Evolutionary conservation across 768 basidiomycete species (phyloP).

Genomic region (Trametes coccinea): DNA sequence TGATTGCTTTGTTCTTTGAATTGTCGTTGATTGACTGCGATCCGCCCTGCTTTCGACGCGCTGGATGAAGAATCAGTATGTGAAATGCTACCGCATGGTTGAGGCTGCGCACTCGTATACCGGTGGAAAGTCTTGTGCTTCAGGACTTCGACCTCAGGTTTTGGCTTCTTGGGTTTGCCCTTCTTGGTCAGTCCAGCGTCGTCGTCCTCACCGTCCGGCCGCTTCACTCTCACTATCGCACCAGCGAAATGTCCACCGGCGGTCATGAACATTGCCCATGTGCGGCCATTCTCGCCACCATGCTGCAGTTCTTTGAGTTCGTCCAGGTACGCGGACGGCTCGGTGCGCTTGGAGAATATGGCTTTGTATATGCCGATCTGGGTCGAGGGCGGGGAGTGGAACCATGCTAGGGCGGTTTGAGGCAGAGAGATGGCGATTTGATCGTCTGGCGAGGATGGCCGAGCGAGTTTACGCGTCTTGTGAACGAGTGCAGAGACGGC

Average conservation of each 20-base stretch:
- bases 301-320: conserved; percentile 69
- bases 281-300: conserved; percentile 54
- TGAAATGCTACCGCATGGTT: neutral
- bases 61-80: conserved; percentile 42
- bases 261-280: conserved; percentile 94
- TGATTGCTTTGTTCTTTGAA: conserved; percentile 88
- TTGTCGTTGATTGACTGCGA: conserved; percentile 92
- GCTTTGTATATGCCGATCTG: conserved; percentile 89
- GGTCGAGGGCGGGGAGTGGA: conserved; percentile 81
- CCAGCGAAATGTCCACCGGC: conserved; percentile 99
- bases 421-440: conserved; percentile 39
- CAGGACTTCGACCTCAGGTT: conserved; percentile 78
- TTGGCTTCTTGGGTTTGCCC: conserved; percentile 56
- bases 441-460: conserved; percentile 49
- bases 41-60: conserved; percentile 96
- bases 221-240: conserved; percentile 74
- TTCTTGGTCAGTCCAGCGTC: conserved; percentile 40
- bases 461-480: conserved; percentile 28
- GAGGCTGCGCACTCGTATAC: conserved; percentile 80
- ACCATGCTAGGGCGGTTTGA: conserved; percentile 83
- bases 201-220: conserved; percentile 39
- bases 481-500: conserved; percentile 65
- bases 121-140: conserved; percentile 96
- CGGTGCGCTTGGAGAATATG: conserved; percentile 55
- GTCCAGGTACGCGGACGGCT: conserved; percentile 50